Percentiles rank a stretch among this genome's conserved stretches.
phyloP scores from a whole-genome alignment of 1,139 yeast species.

The Scheffersomyces parashehatae region DNA sequence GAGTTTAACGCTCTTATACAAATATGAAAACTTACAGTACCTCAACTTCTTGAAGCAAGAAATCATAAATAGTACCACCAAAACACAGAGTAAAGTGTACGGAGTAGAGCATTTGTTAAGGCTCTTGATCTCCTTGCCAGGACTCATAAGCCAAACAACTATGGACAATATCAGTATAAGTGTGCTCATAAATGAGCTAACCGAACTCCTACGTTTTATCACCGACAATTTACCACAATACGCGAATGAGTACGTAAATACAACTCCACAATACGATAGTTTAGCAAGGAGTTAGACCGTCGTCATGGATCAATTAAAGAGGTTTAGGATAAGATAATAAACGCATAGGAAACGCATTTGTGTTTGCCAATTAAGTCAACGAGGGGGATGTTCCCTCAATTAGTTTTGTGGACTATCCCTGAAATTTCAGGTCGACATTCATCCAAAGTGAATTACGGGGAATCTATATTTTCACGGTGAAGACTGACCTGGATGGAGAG shows the following conservation, averaged over 20 bases:
- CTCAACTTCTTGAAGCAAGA: conserved; percentile 47
- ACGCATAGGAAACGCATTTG: no score
- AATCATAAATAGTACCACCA: conserved; percentile 27
- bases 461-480: no score
- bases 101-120: conserved; percentile 81
- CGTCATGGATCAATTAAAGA: no score
- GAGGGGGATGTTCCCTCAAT: no score
- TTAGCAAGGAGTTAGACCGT: conserved; percentile 24
- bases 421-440: no score
- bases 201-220: conserved; percentile 55
- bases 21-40: conserved; percentile 83
- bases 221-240: conserved; percentile 48
- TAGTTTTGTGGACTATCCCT: no score
- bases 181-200: conserved; percentile 43
- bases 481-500: no score
- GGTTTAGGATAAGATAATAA: no score
- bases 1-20: conserved; percentile 73
- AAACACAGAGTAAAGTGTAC: conserved; percentile 51
- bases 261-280: conserved; percentile 65
- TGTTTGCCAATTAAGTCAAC: no score
- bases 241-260: conserved; percentile 50
- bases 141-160: conserved; percentile 69
- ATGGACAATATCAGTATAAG: conserved; percentile 80
- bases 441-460: no score
- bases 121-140: conserved; percentile 76